Conservation (phyloP, 208 protist genomes). For the Trypanosoma lewisi region DNA sequence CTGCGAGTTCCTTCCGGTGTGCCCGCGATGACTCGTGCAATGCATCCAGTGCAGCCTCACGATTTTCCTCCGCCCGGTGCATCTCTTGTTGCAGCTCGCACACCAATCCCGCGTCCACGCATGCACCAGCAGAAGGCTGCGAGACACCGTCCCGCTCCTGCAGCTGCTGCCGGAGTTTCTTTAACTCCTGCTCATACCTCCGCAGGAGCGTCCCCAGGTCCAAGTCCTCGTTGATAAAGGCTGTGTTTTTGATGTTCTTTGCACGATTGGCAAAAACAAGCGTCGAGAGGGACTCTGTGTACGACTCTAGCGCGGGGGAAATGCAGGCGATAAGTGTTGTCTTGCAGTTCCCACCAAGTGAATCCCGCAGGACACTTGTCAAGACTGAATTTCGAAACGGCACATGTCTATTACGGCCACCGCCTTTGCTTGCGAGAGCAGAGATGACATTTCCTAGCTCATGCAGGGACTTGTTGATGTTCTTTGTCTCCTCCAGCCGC, state of each 20-base stretch:
- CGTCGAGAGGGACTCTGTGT: conserved; percentile 80
- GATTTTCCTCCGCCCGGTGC: conserved; percentile 53
- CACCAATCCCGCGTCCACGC: conserved; percentile 26
- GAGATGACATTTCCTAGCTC: conserved; percentile 67
- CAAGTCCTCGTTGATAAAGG: conserved; percentile 69
- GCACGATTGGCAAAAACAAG: conserved; percentile 81
- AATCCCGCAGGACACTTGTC: conserved; percentile 80
- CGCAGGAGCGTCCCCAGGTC: conserved; percentile 56
- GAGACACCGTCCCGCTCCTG: conserved; percentile 19
- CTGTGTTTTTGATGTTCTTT: conserved; percentile 76
- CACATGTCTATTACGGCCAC: conserved; percentile 46
- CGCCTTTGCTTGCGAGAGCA: conserved; percentile 35
- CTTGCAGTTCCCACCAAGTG: conserved; percentile 92
- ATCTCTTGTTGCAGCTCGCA: conserved; percentile 22
- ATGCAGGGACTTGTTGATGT: conserved; percentile 66
- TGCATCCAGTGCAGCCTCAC: conserved; percentile 56
- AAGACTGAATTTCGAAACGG: conserved; percentile 89
- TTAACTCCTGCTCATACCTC: conserved; percentile 62
- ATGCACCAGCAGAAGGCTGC: background rate
- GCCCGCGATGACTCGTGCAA: conserved; percentile 48
- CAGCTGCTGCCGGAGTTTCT: conserved; percentile 45
- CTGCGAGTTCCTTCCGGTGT: conserved; percentile 39
- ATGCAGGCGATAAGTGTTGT: conserved; percentile 62
- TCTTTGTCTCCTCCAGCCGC: conserved; percentile 82
- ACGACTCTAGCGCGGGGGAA: conserved; percentile 54